Evolutionary conservation across 345 rosid genomes (phyloP).

Genomic region (Streptanthus diversifolius): DNA sequence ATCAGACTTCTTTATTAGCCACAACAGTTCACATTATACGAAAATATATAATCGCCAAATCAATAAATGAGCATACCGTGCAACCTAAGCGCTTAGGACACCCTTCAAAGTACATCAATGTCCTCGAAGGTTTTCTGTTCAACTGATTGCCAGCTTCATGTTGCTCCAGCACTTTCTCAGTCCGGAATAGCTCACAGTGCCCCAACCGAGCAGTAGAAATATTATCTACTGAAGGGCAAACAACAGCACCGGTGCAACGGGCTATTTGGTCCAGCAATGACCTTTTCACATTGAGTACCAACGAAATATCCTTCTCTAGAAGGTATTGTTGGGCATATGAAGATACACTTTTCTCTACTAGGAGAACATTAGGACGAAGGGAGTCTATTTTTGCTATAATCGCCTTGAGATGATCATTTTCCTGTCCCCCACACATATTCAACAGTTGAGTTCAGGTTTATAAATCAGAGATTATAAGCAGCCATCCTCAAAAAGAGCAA

Average conservation of each 20-base stretch:
- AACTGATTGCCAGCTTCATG: slow-evolving; percentile 61
- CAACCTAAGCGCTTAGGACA: slow-evolving; percentile 98
- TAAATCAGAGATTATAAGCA: background rate
- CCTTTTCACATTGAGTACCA: slow-evolving; percentile 85
- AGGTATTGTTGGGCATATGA: slow-evolving; percentile 79
- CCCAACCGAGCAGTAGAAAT: slow-evolving; percentile 64
- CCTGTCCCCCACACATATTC: slow-evolving; percentile 46
- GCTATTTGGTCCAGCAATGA: slow-evolving; percentile 85
- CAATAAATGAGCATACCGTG: slow-evolving; percentile 59
- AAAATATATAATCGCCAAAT: background rate
- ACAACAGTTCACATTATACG: background rate
- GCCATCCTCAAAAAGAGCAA: background rate
- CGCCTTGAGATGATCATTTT: slow-evolving; percentile 81
- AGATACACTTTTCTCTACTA: slow-evolving; percentile 95
- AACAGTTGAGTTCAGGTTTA: slow-evolving; percentile 12
- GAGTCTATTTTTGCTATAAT: slow-evolving; percentile 79
- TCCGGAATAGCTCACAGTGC: slow-evolving; percentile 76
- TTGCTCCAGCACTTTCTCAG: slow-evolving; percentile 74
- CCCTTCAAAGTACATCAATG: slow-evolving; percentile 98
- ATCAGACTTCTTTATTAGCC: background rate
- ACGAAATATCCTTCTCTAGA: slow-evolving; percentile 79
- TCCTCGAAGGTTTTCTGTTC: slow-evolving; percentile 74
- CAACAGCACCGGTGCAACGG: slow-evolving; percentile 78
- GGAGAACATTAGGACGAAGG: slow-evolving; percentile 83
- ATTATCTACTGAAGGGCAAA: slow-evolving; percentile 66